Evolutionary conservation across 331 rosid species (phyloP).

Genomic region (Quercus lobata): DNA sequence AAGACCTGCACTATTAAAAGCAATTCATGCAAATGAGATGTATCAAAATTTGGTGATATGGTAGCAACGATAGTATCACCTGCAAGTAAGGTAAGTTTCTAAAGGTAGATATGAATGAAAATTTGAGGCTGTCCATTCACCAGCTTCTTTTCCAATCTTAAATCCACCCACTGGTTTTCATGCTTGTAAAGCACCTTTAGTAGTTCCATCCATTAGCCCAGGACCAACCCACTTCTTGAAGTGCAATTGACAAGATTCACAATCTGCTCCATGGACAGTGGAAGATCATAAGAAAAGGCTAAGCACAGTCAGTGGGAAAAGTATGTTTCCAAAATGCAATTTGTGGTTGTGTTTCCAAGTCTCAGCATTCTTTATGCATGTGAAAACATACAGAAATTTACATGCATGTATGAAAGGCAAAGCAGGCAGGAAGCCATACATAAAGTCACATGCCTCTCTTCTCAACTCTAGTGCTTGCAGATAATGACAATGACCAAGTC

Average conservation of each 20-base stretch:
- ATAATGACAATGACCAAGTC: constrained; percentile 66
- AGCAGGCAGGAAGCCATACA: too few species aligned
- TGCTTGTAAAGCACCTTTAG: constrained; percentile 13
- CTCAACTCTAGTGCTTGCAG: constrained; percentile 56
- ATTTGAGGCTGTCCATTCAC: constrained; percentile 26
- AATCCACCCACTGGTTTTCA: constrained; percentile 46
- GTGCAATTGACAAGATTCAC: too few species aligned
- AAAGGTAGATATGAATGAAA: constrained; percentile 49
- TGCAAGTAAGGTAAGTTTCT: constrained; percentile 60
- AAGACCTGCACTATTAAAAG: constrained; percentile 53
- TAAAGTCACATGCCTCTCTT: constrained; percentile 50
- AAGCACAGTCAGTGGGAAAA: too few species aligned
- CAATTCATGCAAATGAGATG: background rate
- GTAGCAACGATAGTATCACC: constrained; percentile 29
- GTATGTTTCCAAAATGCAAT: too few species aligned
- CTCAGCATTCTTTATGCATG: constrained; percentile 1
- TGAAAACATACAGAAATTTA: background rate
- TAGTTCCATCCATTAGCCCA: constrained; percentile 78
- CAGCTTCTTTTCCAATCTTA: too few species aligned
- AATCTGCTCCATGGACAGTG: background rate
- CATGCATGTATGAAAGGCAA: background rate
- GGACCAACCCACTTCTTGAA: too few species aligned
- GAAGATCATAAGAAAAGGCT: too few species aligned
- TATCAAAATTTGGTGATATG: background rate
- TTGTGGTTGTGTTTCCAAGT: background rate